Percentiles rank a stretch among this genome's conserved stretches.
These are phyloP conservation scores for Herpetomonas samuelpessoai DNA, from an alignment of 208 protist genomes.

Conservation along the genomic window DNA sequence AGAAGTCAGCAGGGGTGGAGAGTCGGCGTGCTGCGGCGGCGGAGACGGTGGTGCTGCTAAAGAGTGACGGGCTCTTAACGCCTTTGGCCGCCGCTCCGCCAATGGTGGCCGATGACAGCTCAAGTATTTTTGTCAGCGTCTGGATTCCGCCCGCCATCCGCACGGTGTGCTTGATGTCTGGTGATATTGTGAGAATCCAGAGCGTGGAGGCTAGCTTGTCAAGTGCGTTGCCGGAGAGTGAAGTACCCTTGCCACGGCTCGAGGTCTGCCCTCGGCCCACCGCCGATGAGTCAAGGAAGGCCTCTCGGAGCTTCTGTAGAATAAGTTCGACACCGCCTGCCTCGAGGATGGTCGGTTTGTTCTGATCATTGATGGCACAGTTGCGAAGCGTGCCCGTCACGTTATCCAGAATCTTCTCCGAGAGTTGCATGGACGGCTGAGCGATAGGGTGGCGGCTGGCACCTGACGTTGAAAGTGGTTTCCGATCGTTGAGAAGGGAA, in stretches of 20 bases:
- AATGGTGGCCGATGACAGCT: constrained; percentile 50
- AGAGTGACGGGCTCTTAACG: constrained; percentile 8
- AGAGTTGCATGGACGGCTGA: constrained; percentile 23
- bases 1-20: constrained; percentile 13
- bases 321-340: constrained; percentile 82
- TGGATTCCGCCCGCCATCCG: constrained; percentile 73
- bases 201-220: constrained; percentile 90
- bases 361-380: constrained; percentile 92
- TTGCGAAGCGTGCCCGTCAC: constrained; percentile 88
- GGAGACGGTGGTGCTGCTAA: constrained; percentile 3
- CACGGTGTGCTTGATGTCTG: constrained; percentile 88
- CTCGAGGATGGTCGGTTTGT: constrained; percentile 85
- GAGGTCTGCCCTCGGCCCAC: not conserved
- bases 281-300: constrained; percentile 17
- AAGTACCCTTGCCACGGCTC: not conserved
- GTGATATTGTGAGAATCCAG: constrained; percentile 90
- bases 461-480: constrained; percentile 13
- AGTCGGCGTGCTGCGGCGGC: constrained; percentile 15
- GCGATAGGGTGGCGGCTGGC: constrained; percentile 3
- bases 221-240: constrained; percentile 46
- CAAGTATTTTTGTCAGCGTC: constrained; percentile 58
- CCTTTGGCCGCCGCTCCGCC: constrained; percentile 24
- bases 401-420: constrained; percentile 90
- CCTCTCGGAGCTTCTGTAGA: constrained; percentile 55
- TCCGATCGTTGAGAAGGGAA: constrained; percentile 50